A percentile compares a stretch with the other conserved stretches of the same genome.
Conservation (phyloP, 2,329 filamentous ascomycete species). For the Aspergillus sclerotialis region DNA sequence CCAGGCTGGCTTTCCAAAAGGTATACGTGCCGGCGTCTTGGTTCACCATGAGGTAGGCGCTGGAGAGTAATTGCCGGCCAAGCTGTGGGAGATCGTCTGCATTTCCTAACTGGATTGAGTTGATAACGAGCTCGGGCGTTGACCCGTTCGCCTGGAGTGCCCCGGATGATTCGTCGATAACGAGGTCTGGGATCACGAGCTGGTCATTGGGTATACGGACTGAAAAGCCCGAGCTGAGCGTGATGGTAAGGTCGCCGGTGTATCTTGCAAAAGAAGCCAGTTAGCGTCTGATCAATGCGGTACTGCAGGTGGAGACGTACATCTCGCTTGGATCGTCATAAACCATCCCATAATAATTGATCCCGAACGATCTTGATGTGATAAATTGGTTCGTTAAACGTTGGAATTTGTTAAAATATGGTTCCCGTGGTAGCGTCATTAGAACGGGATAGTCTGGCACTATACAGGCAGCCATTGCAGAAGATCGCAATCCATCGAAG, state of each 20-base stretch:
- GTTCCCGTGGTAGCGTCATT: too few relatives aligned
- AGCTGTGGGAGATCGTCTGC: slow-evolving; percentile 16
- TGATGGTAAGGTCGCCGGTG: slow-evolving; percentile 10
- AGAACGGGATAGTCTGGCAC: too few relatives aligned
- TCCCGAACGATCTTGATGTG: too few relatives aligned
- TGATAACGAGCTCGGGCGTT: background rate
- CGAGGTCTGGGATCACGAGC: slow-evolving; percentile 21
- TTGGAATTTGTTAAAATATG: too few relatives aligned
- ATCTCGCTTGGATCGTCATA: too few relatives aligned
- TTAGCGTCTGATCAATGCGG: too few relatives aligned
- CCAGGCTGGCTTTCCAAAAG: slow-evolving; percentile 12
- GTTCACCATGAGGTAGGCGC: slow-evolving; percentile 25
- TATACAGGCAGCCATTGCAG: too few relatives aligned
- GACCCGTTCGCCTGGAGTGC: slow-evolving; percentile 1
- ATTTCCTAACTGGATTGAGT: slow-evolving; percentile 1
- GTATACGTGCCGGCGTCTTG: slow-evolving; percentile 15
- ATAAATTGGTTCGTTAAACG: too few relatives aligned
- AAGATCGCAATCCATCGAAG: too few relatives aligned
- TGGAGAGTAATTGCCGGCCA: slow-evolving; percentile 23
- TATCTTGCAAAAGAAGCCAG: slow-evolving; percentile 2
- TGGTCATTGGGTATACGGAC: slow-evolving; percentile 23
- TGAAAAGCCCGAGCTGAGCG: slow-evolving; percentile 9
- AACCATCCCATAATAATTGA: too few relatives aligned
- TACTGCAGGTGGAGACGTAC: too few relatives aligned
- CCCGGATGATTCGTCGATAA: slow-evolving; percentile 12